phyloP scores from a whole-genome alignment of 2,329 filamentous ascomycete species.

The Pyrenophora graminea region DNA sequence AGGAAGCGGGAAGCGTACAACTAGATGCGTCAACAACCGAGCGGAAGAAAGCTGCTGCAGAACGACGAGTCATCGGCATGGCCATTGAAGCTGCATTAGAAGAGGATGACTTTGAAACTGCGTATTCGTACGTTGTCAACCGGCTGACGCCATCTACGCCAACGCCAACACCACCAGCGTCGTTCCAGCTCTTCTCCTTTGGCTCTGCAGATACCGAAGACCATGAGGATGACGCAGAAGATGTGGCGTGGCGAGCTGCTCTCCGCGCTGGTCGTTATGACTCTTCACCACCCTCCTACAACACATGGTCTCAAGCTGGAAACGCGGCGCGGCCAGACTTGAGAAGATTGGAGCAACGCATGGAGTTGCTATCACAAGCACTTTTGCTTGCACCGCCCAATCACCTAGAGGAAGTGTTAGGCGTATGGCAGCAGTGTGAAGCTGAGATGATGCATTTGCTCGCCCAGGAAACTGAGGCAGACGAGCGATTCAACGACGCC shows the following conservation, averaged over 20 bases:
- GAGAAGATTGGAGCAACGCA: slow-evolving; percentile 76
- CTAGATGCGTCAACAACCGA: slow-evolving; percentile 29
- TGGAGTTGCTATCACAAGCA: slow-evolving; percentile 77
- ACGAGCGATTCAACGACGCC: slow-evolving; percentile 71
- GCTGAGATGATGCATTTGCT: slow-evolving; percentile 72
- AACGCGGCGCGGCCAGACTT: slow-evolving; percentile 60
- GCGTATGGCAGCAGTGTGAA: slow-evolving; percentile 75
- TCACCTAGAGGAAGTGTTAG: slow-evolving; percentile 74
- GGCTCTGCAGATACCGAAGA: slow-evolving; percentile 25
- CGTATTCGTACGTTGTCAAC: slow-evolving; percentile 80
- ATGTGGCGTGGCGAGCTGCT: slow-evolving; percentile 79
- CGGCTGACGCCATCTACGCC: slow-evolving; percentile 57
- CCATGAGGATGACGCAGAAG: slow-evolving; percentile 53
- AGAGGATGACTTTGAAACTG: slow-evolving; percentile 83
- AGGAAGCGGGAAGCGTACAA: slow-evolving; percentile 56
- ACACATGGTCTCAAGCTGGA: slow-evolving; percentile 45
- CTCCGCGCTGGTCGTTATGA: slow-evolving; percentile 77
- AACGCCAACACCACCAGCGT: slow-evolving; percentile 27
- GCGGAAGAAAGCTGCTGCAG: slow-evolving; percentile 51
- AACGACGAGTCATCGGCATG: slow-evolving; percentile 75
- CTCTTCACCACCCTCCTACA: slow-evolving; percentile 35
- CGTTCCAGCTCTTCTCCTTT: slow-evolving; percentile 33
- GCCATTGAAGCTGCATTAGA: slow-evolving; percentile 75
- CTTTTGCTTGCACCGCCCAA: slow-evolving; percentile 72
- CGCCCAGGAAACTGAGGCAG: slow-evolving; percentile 68